These are phyloP conservation scores for Ustilago loliicola DNA, from an alignment of 1,284 basidiomycete species.

Conservation along the genomic window DNA sequence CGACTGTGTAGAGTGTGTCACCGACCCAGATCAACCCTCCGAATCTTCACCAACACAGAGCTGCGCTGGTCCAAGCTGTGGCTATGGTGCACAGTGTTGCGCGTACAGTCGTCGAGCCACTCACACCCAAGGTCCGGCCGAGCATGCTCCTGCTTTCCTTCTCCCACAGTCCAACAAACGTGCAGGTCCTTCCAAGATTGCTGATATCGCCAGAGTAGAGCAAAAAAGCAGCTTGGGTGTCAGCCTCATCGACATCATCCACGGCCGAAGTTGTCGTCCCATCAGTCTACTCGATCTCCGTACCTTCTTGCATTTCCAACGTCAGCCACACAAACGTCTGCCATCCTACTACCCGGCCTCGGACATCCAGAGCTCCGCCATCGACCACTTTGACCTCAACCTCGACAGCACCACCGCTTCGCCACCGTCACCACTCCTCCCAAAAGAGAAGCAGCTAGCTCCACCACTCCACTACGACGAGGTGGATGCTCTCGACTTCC, in stretches of 20 bases:
- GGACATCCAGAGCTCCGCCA: conserved; percentile 33
- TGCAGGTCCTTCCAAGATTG: conserved; percentile 16
- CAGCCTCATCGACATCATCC: conserved; percentile 58
- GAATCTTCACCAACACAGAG: conserved; percentile 18
- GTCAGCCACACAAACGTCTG: conserved; percentile 34
- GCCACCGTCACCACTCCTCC: conserved; percentile 5
- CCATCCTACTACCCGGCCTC: conserved; percentile 43
- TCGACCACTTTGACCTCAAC: conserved; percentile 38
- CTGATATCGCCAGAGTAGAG: conserved; percentile 25
- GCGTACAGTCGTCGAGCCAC: conserved; percentile 48
- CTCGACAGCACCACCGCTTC: conserved; percentile 22
- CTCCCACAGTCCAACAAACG: conserved; percentile 1
- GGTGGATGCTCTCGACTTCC: conserved; percentile 58
- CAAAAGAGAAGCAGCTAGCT: conserved; percentile 11
- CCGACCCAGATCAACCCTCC: conserved; percentile 15
- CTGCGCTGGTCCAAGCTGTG: conserved; percentile 47
- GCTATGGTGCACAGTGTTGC: conserved; percentile 50
- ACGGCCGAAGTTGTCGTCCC: conserved; percentile 57
- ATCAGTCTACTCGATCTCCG: conserved; percentile 50
- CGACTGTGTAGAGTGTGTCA: conserved; percentile 34
- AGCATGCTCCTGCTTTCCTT: conserved; percentile 14
- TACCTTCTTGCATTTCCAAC: conserved; percentile 42
- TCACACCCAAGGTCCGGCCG: conserved; percentile 14
- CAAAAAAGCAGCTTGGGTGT: conserved; percentile 39
- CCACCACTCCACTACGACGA: conserved; percentile 42